A percentile compares a stretch with the other conserved stretches of the same genome.
phyloP scores from a whole-genome alignment of 129 eudicot species.

The Lactuca sativa region DNA sequence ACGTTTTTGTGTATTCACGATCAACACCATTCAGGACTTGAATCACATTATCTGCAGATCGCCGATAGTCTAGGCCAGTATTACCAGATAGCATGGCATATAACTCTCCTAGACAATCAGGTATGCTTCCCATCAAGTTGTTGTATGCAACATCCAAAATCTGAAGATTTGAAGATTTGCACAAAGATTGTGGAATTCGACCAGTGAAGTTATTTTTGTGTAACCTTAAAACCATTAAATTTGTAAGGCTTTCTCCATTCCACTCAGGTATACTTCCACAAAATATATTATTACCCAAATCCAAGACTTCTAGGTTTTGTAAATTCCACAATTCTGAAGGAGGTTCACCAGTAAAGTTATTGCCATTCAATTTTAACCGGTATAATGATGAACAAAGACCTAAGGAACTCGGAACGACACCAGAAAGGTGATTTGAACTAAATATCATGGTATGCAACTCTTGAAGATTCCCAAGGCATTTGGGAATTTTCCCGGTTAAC shows the following conservation, averaged over 20 bases:
- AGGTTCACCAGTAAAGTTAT: constrained; percentile 10
- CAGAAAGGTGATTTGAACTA: constrained; percentile 8
- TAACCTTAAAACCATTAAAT: neutral
- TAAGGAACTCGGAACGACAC: constrained; percentile 18
- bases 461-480: neutral
- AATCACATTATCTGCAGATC: neutral
- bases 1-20: neutral
- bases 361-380: neutral
- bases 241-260: constrained; percentile 15
- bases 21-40: constrained; percentile 21
- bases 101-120: constrained; percentile 25
- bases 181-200: too few species aligned
- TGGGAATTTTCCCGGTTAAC: constrained; percentile 26
- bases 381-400: neutral
- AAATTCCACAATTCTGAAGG: constrained; percentile 22
- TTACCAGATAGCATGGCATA: constrained; percentile 2
- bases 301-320: neutral
- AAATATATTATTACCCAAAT: constrained; percentile 22
- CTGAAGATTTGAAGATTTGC: too few species aligned
- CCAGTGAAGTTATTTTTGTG: too few species aligned
- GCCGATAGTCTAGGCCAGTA: neutral
- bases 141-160: too few species aligned
- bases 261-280: constrained; percentile 11
- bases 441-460: neutral
- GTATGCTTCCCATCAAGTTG: constrained; percentile 20